Conservation (phyloP, 208 protist species). For the Tritrichomonas foetus region DNA sequence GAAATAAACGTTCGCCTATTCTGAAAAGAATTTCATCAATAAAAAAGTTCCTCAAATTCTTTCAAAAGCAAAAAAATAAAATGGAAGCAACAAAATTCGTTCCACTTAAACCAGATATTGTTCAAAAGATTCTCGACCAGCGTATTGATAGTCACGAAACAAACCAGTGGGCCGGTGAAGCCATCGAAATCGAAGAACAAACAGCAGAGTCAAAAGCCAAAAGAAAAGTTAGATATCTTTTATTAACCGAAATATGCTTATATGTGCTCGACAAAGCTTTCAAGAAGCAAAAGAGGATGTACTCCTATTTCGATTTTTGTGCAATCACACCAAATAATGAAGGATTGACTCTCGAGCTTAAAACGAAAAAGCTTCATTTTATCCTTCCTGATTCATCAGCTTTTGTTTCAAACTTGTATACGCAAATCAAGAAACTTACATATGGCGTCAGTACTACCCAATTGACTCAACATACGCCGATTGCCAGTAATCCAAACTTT, state of each 20-base stretch:
- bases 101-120: background rate
- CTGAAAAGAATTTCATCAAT: too few relatives aligned
- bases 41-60: too few relatives aligned
- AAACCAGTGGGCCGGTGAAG: conserved; percentile 31
- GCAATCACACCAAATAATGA: background rate
- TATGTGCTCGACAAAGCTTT: background rate
- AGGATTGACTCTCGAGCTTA: background rate
- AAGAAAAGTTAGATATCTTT: conserved; percentile 3
- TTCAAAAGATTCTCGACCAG: background rate
- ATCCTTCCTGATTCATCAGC: background rate
- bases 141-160: background rate
- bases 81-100: background rate
- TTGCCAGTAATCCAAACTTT: too few relatives aligned
- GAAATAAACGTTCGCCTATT: too few relatives aligned
- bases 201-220: too few relatives aligned
- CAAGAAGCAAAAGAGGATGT: background rate
- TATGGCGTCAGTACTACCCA: background rate
- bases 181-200: background rate
- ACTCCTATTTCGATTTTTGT: background rate
- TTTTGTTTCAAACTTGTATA: background rate
- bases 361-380: background rate
- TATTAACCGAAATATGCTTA: conserved; percentile 15
- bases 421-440: background rate
- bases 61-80: too few relatives aligned
- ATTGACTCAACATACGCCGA: background rate